Base-by-base conservation (phyloP, 768 basidiomycete genomes). In the Tylopilus subfusipes region DNA sequence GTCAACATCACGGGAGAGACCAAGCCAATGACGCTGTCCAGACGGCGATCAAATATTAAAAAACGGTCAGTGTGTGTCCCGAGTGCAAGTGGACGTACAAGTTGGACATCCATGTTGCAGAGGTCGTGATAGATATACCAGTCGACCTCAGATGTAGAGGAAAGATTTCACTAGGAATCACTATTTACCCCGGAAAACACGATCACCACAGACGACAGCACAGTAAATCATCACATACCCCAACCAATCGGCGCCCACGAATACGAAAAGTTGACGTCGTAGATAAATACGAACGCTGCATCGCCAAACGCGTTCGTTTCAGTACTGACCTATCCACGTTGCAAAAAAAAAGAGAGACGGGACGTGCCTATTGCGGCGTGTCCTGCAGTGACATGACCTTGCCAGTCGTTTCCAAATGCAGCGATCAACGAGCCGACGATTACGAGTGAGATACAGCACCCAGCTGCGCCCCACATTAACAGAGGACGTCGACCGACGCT, bases 51-150 rank as follows among this genome's bases (percentile, higher is more conserved):
- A 40, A 11, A 21, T 0, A 21, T 50, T 12, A 39, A 4, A 11
- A 4, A 6, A 40, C 11, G 13, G 14, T 33, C 4, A 16, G 9
- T 14, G 39, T 16, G n/a, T 30, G 38, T 2, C 21, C 29, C 21
- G 7, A 16, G n/a, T 10, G 29, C 5, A 40, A 42, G 18, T 46
- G 13, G 8, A 54, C 63, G 11, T 54, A 70, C 68, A 70, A 72
- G 50, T 74, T 76, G 25, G 73, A 72, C 59, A 73, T 71, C 75
- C 75, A 76, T 22, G 74, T 75, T 1, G 68, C 59, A 14, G 76
- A 77, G 5, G 76, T 73, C 8, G 68, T 76, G 24, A 76, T 69
- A 0, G 75, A 75, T 24, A 76, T 71, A 24, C 75, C 75, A 14
- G 73, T 76, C 8, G 73, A 71, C 27, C 75, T 62, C 14, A 75